These are phyloP conservation scores for Corinectria fuckeliana DNA, from an alignment of 2,329 filamentous ascomycete genomes.

Conservation along the genomic window DNA sequence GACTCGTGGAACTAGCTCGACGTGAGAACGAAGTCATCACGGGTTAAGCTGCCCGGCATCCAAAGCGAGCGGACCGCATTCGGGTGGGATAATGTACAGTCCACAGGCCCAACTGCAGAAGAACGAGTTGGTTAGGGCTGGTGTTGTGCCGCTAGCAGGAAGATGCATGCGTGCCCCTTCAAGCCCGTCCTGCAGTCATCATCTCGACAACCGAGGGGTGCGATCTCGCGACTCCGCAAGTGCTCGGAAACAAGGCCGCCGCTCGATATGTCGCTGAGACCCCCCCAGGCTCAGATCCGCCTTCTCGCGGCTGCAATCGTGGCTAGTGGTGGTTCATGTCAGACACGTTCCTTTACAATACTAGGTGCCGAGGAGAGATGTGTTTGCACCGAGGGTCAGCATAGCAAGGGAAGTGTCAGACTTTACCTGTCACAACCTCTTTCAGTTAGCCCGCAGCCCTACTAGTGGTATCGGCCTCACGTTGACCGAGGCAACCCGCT, in stretches of 20 bases:
- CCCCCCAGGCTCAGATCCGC: background rate
- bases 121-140: slow-evolving; percentile 12
- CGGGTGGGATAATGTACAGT: slow-evolving; percentile 7
- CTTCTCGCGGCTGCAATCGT: background rate
- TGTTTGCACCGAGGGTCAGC: slow-evolving; percentile 4
- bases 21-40: background rate
- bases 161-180: slow-evolving; percentile 16
- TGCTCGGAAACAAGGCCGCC: slow-evolving; percentile 1
- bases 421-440: background rate
- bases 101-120: background rate
- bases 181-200: slow-evolving; percentile 17
- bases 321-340: background rate
- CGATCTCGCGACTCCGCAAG: slow-evolving; percentile 17
- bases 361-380: background rate
- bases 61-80: background rate
- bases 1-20: background rate
- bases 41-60: background rate
- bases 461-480: background rate
- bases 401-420: slow-evolving; percentile 6
- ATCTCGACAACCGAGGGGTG: slow-evolving; percentile 9
- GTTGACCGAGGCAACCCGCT: background rate
- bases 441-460: background rate
- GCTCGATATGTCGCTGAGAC: slow-evolving; percentile 6
- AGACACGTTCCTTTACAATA: background rate
- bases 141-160: background rate